Conservation (phyloP, 2,329 filamentous ascomycete genomes). For the Aspergillus awamori region DNA sequence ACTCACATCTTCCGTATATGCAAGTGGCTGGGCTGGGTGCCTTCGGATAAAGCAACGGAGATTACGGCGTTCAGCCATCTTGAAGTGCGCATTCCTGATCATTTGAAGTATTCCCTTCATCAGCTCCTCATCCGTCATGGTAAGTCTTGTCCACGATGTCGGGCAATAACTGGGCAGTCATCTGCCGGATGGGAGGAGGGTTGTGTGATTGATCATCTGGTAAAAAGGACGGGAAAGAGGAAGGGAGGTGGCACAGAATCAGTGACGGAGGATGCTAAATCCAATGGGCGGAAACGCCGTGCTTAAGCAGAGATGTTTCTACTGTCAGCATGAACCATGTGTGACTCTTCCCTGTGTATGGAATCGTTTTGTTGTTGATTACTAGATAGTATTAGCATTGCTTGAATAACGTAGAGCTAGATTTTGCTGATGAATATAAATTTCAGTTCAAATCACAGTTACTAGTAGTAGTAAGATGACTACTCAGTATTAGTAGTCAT, state of each 20-base stretch:
- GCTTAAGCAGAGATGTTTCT: neutral
- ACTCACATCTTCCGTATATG: slow-evolving; percentile 68
- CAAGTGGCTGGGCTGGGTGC: slow-evolving; percentile 65
- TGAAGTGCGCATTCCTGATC: slow-evolving; percentile 63
- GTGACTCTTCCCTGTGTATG: too few relatives aligned
- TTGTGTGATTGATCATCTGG: slow-evolving; percentile 66
- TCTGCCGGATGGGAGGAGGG: slow-evolving; percentile 66
- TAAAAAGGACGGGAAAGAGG: slow-evolving; percentile 59
- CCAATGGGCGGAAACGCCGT: neutral
- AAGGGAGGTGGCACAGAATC: slow-evolving; percentile 26
- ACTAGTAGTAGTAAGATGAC: too few relatives aligned
- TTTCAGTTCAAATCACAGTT: too few relatives aligned
- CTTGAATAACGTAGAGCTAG: too few relatives aligned
- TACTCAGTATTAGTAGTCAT: too few relatives aligned
- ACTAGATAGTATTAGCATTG: too few relatives aligned
- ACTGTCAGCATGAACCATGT: too few relatives aligned
- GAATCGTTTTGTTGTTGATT: too few relatives aligned
- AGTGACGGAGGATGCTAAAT: slow-evolving; percentile 5
- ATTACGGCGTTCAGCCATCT: slow-evolving; percentile 61
- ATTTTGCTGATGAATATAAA: too few relatives aligned
- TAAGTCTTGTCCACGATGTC: slow-evolving; percentile 62
- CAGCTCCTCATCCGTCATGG: slow-evolving; percentile 65
- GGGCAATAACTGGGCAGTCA: slow-evolving; percentile 62
- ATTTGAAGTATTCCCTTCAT: slow-evolving; percentile 66
- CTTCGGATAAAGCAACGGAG: slow-evolving; percentile 49